A percentile compares a stretch with the other conserved stretches of the same genome.
Conservation (phyloP, 148 eudicot genomes). For the Suaeda aralocaspica region DNA sequence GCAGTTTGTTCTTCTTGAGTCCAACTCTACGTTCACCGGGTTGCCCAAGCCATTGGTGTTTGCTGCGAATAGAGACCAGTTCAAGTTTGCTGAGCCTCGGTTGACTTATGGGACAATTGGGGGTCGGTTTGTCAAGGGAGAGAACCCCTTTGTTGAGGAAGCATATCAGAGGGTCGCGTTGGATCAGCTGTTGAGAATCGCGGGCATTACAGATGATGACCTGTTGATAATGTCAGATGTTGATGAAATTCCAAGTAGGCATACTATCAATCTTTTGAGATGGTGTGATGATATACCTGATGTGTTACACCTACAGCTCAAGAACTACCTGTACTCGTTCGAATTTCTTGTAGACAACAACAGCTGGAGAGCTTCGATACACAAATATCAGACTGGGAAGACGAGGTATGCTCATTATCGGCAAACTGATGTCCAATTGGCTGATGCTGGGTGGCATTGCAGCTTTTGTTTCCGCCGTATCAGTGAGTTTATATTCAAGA, state of each 20-base stretch:
- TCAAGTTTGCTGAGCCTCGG: conserved; percentile 57
- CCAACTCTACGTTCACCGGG: conserved; percentile 78
- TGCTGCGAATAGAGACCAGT: conserved; percentile 41
- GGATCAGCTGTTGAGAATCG: conserved; percentile 60
- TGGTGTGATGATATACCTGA: conserved; percentile 78
- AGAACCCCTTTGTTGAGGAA: conserved; percentile 76
- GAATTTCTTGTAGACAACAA: conserved; percentile 62
- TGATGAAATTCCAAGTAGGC: conserved; percentile 77
- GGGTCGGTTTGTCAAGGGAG: conserved; percentile 53
- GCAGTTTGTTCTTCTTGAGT: conserved; percentile 70
- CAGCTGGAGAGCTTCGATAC: conserved; percentile 83
- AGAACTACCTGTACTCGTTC: conserved; percentile 67
- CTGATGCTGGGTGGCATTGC: conserved; percentile 88
- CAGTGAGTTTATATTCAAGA: conserved; percentile 68
- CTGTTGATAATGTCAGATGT: conserved; percentile 76
- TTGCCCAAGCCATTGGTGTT: conserved; percentile 56
- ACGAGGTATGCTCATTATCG: conserved; percentile 69
- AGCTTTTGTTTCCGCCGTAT: conserved; percentile 76
- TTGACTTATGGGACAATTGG: conserved; percentile 67
- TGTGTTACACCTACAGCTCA: conserved; percentile 59
- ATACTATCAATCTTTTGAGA: conserved; percentile 72
- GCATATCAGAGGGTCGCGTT: conserved; percentile 74
- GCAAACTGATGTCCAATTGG: conserved; percentile 52
- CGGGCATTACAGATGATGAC: conserved; percentile 71
- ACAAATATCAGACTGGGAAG: conserved; percentile 55